Evolutionary conservation across 1,284 basidiomycete genomes (phyloP), one percentile per base, ranked within the genome.

Genomic region (Vanrija humicola): DNA sequence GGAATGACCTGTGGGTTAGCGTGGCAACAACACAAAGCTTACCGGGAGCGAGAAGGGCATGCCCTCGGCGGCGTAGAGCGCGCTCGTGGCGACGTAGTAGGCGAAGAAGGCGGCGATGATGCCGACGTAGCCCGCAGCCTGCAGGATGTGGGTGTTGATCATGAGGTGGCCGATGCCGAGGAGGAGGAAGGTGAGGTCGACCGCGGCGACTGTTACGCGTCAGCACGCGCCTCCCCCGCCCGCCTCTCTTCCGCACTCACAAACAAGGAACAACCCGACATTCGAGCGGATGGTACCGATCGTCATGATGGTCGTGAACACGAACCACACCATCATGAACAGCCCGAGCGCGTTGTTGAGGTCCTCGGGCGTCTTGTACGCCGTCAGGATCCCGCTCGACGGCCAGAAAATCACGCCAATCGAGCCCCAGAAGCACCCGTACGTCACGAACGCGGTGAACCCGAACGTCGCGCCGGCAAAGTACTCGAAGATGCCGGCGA

Each of bases 261-360:
- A 86, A n/a, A 92, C 79, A 1, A 79, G 63, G 40, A 84, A 79
- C 53, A 89, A 81, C 1, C 80, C 82, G 19, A 86, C 46, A 55
- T 82, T 86, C 43, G 82, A 83, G 45, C 86, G 82, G 12, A 88
- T 71, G 0, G 86, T 76, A 3, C 80, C 85, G 50, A 88, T 46
- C 45, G 67, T 49, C 56, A 59, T 52, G 43, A 62, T 39, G 34
- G 50, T 50, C 28, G 51, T 54, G 42, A 60, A 51, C 14, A 55
- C 48, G 25, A 60, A 56, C 58, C 58, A 60, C 26, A 40, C 56
- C 45, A 65, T 61, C 23, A 61, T 59, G 58, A 70, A 72, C 57
- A 76, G 68, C 0, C 73, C 69, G 8, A 76, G 61, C 3, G 68
- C 73, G 39, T 63, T 57, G 8, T 57, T 63, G 21, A 86, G 39